These are phyloP conservation scores for Dactylis glomerata DNA, from an alignment of 176 grass and related monocot genomes.

Conservation along the genomic window DNA sequence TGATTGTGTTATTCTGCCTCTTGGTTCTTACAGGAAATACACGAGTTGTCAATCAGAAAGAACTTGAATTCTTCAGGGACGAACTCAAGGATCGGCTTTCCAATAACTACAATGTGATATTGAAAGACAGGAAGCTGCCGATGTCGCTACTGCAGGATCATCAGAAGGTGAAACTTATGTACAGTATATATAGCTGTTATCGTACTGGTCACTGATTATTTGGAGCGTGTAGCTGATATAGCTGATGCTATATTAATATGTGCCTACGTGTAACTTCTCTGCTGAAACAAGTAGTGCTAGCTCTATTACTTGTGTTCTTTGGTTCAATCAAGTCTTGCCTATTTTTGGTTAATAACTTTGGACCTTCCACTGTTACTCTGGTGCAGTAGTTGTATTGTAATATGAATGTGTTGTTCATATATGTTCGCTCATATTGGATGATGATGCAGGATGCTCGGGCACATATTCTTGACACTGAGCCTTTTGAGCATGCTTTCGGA, in stretches of 20 bases:
- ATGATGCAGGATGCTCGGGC: constrained; percentile 79
- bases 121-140: constrained; percentile 74
- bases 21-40: constrained; percentile 68
- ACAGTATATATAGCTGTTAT: neutral
- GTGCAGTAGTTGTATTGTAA: neutral
- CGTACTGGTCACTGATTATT: neutral
- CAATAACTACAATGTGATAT: constrained; percentile 83
- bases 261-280: too few species aligned
- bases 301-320: neutral
- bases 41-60: constrained; percentile 76
- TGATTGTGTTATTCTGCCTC: neutral
- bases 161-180: constrained; percentile 60
- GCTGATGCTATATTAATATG: neutral
- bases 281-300: neutral
- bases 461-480: constrained; percentile 83
- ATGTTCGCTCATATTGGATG: constrained; percentile 8
- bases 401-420: neutral
- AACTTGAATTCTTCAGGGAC: constrained; percentile 75
- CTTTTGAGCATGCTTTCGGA: constrained; percentile 91
- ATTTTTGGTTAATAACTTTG: neutral
- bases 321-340: neutral
- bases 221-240: neutral
- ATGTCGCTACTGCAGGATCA: constrained; percentile 73
- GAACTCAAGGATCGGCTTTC: constrained; percentile 54
- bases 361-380: neutral